These are phyloP conservation scores for Incumbomyces lentus DNA, from an alignment of 2,329 filamentous ascomycete species.

Conservation along the genomic window DNA sequence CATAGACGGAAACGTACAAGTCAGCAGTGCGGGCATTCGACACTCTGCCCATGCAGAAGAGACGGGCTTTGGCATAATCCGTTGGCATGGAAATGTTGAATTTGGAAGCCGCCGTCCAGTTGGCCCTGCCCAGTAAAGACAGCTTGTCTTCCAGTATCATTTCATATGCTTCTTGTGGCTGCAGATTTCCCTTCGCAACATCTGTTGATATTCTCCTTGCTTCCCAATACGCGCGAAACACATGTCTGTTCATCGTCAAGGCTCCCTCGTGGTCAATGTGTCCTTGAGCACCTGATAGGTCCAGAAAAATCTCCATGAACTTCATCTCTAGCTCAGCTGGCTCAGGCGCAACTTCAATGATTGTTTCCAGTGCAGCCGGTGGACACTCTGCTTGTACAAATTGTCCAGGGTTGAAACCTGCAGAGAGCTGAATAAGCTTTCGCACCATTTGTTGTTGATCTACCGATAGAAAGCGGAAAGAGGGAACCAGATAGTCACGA, in stretches of 20 bases:
- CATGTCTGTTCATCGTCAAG: conserved; percentile 21
- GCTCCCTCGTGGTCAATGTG: conserved; percentile 25
- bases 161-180: conserved; percentile 23
- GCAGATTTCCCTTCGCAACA: neutral
- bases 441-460: conserved; percentile 17
- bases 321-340: conserved; percentile 22
- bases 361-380: conserved; percentile 19
- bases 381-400: conserved; percentile 27
- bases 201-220: neutral
- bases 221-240: conserved; percentile 6
- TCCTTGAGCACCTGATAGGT: conserved; percentile 26
- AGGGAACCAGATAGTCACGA: conserved; percentile 16
- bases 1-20: conserved; percentile 20
- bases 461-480: conserved; percentile 17
- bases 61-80: conserved; percentile 26
- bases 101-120: conserved; percentile 15
- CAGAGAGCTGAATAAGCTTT: conserved; percentile 23
- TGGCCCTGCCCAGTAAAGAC: conserved; percentile 17
- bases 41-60: conserved; percentile 29
- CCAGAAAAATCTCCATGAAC: conserved; percentile 26
- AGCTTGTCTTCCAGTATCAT: conserved; percentile 22
- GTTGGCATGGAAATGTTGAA: conserved; percentile 17
- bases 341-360: conserved; percentile 15
- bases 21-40: conserved; percentile 21
- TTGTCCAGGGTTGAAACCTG: conserved; percentile 27